Conservation (phyloP, 768 basidiomycete species). For the Tricholoma bakamatsutake region DNA sequence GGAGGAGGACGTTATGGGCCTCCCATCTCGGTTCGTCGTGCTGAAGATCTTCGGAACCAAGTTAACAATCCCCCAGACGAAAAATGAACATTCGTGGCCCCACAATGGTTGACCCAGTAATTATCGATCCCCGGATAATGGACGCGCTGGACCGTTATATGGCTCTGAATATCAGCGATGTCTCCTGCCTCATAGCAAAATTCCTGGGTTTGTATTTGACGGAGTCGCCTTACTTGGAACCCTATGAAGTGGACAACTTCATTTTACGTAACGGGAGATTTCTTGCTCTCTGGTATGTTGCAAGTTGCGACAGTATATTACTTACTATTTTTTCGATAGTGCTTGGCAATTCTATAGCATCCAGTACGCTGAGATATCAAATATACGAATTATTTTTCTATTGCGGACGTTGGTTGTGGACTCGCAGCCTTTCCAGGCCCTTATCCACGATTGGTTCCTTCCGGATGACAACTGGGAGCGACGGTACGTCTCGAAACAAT, state of each 20-base stretch:
- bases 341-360: conserved; percentile 65
- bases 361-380: conserved; percentile 48
- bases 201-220: conserved; percentile 58
- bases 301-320: not conserved
- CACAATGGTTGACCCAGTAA: conserved; percentile 49
- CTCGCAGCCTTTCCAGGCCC: conserved; percentile 49
- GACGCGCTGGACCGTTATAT: conserved; percentile 47
- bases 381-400: conserved; percentile 49
- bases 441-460: conserved; percentile 38
- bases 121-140: conserved; percentile 53
- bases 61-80: conserved; percentile 31
- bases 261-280: conserved; percentile 54
- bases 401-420: conserved; percentile 59
- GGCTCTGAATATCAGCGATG: conserved; percentile 38
- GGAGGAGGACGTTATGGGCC: conserved; percentile 38
- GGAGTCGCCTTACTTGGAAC: conserved; percentile 54
- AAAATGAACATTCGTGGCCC: conserved; percentile 38
- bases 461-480: conserved; percentile 37
- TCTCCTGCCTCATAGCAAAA: conserved; percentile 49
- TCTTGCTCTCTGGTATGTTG: conserved; percentile 53
- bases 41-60: not conserved
- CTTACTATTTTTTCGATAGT: conserved; percentile 27
- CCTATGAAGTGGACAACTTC: conserved; percentile 70
- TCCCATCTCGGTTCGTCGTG: conserved; percentile 51
- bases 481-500: conserved; percentile 33